phyloP scores from a whole-genome alignment of 2,329 filamentous ascomycete species.

The Xylaria digitata region DNA sequence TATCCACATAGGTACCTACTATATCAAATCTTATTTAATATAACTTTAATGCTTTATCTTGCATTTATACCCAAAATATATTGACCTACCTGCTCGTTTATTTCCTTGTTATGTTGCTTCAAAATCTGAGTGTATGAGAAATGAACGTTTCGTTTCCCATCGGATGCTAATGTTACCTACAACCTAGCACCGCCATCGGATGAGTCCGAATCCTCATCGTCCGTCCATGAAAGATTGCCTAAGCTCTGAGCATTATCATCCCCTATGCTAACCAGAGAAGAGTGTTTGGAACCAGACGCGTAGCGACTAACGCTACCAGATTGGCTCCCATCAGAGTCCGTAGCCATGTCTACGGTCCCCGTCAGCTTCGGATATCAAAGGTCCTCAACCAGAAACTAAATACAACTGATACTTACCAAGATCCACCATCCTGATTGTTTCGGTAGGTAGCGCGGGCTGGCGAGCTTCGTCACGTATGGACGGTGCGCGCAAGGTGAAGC shows the following conservation, averaged over 20 bases:
- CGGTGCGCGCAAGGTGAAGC: constrained; percentile 37
- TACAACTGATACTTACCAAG: constrained; percentile 14
- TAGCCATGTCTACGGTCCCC: constrained; percentile 12
- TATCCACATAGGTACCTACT: no score
- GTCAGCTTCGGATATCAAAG: constrained; percentile 1
- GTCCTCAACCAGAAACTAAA: background rate
- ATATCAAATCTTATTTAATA: no score
- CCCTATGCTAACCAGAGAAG: constrained; percentile 18
- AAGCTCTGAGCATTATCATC: constrained; percentile 5
- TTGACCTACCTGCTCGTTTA: no score
- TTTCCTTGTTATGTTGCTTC: no score
- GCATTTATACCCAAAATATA: no score
- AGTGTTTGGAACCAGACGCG: constrained; percentile 14
- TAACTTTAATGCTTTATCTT: no score
- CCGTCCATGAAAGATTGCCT: constrained; percentile 5
- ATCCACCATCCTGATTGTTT: constrained; percentile 17
- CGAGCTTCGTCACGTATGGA: background rate
- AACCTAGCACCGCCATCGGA: constrained; percentile 21
- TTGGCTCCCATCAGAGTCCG: constrained; percentile 14
- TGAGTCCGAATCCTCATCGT: constrained; percentile 14
- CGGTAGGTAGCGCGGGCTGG: background rate
- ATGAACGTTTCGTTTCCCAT: background rate
- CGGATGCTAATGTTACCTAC: background rate
- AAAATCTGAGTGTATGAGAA: background rate
- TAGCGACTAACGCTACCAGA: background rate